Evolutionary conservation across 2,329 filamentous ascomycete genomes (phyloP).

Genomic region (Apiospora marii): DNA sequence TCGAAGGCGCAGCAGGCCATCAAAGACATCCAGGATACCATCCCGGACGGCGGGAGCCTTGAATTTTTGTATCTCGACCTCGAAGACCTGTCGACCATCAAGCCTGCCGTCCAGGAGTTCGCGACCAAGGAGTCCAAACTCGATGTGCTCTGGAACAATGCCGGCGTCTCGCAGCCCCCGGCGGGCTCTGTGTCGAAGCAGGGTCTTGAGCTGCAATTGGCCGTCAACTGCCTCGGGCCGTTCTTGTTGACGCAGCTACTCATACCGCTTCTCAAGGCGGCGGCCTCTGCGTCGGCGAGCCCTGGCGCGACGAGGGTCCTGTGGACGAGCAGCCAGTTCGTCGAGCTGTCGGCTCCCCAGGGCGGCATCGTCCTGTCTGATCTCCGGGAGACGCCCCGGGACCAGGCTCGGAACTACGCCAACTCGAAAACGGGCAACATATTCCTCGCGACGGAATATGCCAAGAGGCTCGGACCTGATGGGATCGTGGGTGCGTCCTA

Average conservation of each 20-base stretch:
- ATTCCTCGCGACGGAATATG: constrained; percentile 32
- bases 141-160: constrained; percentile 51
- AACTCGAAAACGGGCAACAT: constrained; percentile 35
- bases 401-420: constrained; percentile 31
- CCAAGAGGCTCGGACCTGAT: constrained; percentile 22
- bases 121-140: constrained; percentile 44
- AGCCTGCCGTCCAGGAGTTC: constrained; percentile 46
- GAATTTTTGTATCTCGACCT: constrained; percentile 49
- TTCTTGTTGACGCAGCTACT: constrained; percentile 42
- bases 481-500: constrained; percentile 30
- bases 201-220: constrained; percentile 43
- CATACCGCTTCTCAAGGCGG: constrained; percentile 34
- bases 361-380: constrained; percentile 32
- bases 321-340: constrained; percentile 32
- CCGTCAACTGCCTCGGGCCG: constrained; percentile 39
- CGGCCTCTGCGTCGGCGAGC: constrained; percentile 33
- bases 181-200: constrained; percentile 28
- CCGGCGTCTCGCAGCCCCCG: constrained; percentile 47
- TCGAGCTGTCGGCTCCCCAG: constrained; percentile 32
- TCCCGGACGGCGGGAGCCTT: constrained; percentile 41
- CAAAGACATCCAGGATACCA: constrained; percentile 42
- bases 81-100: constrained; percentile 48
- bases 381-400: constrained; percentile 28
- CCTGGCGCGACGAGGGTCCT: constrained; percentile 30
- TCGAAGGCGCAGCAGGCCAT: constrained; percentile 49